Evolutionary conservation across 371 early-diverging fungal genomes (phyloP).

Genomic region (Zychaea mexicana): DNA sequence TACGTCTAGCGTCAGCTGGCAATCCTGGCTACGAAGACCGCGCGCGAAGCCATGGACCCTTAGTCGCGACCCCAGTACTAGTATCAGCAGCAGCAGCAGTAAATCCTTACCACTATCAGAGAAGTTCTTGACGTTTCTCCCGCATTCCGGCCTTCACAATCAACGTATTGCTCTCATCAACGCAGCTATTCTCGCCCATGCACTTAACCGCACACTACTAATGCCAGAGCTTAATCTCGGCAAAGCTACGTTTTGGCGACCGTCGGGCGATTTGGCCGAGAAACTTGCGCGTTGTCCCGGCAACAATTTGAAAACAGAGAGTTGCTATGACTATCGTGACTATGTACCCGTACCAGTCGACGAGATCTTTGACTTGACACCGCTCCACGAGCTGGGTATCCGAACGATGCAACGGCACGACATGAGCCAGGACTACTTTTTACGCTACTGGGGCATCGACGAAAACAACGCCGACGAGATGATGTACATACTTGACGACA

Average conservation of each 20-base stretch:
- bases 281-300: constrained; percentile 17
- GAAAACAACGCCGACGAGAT: background rate
- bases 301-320: constrained; percentile 3
- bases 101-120: background rate
- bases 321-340: constrained; percentile 40
- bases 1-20: background rate
- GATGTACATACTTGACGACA: constrained; percentile 24
- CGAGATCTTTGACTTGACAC: constrained; percentile 34
- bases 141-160: constrained; percentile 66
- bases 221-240: constrained; percentile 51
- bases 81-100: no score
- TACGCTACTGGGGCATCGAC: constrained; percentile 11
- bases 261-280: constrained; percentile 11
- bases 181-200: constrained; percentile 55
- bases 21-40: constrained; percentile 1
- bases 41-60: background rate
- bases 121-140: constrained; percentile 55
- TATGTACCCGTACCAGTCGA: constrained; percentile 43
- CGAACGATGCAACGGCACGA: constrained; percentile 22
- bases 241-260: constrained; percentile 34
- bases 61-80: background rate
- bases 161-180: constrained; percentile 61
- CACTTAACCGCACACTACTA: constrained; percentile 58
- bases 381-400: constrained; percentile 17
- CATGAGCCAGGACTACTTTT: constrained; percentile 23